Evolutionary conservation across 2,329 filamentous ascomycete species (phyloP), one percentile per base, ranked within the genome.

Genomic region (Drechslera avenae): DNA sequence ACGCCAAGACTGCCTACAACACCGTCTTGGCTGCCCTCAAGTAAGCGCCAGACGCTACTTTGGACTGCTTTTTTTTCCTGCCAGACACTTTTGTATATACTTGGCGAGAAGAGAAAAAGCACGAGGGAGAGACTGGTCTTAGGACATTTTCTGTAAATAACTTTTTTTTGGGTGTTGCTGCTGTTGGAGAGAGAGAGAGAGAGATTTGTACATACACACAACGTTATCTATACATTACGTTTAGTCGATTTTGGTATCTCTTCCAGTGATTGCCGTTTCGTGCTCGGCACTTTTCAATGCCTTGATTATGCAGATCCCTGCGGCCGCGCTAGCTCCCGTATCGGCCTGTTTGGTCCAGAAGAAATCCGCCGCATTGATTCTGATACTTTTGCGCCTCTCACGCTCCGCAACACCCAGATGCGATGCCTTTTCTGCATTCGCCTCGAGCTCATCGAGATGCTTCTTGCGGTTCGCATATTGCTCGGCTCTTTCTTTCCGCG

Each of bases 1-100:
- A 76, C 59, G 57, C 77, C 6, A 81, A 81, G 74, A 39, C 68
- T 4, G 76, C 66, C 18, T 73, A 74, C 54, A 66, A 65, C 36
- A 64, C 67, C 26, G 63, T 73, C n/a, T 47, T 72, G 32, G 53
- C 61, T 16, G 67, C 67, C 43, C 50, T 66, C 13, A 40, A 54
- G 47, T 65, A 64, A 42, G 31, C 13, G 17, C 7, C 10, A 16
- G n/a, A 39, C 10, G 12, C 7, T 14, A 4, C 21, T 33, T 33
- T n/a, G 26, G n/a, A 13, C 13, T 10, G 14, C 21, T 23, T 5
- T 23, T 5, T n/a, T n/a, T n/a, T n/a, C n/a, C n/a, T n/a, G n/a
- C n/a, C 21, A 23, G 21, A 23, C 21, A 28, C 9, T 28, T 28
- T 5, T 28, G 26, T 28, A 28, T 28, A 28, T 28, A 28, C 10